These are phyloP conservation scores for Xylaria sp. DNA, from an alignment of 2,329 filamentous ascomycete genomes.

Conservation along the genomic window DNA sequence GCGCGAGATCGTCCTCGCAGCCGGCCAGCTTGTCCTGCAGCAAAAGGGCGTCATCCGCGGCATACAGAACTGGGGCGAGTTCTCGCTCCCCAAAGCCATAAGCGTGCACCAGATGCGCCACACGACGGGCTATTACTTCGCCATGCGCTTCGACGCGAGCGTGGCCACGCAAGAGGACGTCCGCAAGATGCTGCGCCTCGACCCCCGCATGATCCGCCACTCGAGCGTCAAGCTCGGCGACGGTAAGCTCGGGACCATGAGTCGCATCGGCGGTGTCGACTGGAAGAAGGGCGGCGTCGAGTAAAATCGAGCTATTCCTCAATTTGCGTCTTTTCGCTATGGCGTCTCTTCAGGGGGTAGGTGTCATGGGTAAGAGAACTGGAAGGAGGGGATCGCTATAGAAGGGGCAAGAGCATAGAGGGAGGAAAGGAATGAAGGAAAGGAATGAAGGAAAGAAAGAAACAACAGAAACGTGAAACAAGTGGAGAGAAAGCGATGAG, in stretches of 20 bases:
- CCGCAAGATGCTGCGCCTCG: constrained; percentile 79
- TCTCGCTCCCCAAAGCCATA: constrained; percentile 82
- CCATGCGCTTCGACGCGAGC: constrained; percentile 93
- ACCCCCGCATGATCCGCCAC: constrained; percentile 90
- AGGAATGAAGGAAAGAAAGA: neutral
- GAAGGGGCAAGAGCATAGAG: neutral
- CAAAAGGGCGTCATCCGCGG: constrained; percentile 91
- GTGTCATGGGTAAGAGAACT: neutral
- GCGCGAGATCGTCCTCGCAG: constrained; percentile 93
- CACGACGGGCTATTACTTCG: constrained; percentile 92
- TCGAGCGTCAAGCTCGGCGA: constrained; percentile 87
- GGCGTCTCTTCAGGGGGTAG: neutral
- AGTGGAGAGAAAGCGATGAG: neutral
- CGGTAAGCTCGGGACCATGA: constrained; percentile 64
- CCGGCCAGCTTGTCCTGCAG: constrained; percentile 83
- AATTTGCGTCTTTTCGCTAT: neutral
- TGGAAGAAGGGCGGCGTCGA: constrained; percentile 52
- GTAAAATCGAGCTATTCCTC: neutral
- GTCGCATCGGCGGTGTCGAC: constrained; percentile 61
- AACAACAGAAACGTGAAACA: neutral
- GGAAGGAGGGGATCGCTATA: too few relatives aligned
- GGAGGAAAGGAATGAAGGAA: neutral
- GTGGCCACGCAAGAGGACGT: constrained; percentile 78
- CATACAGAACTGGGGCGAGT: constrained; percentile 94
- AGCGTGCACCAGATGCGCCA: constrained; percentile 86